Base-by-base conservation (phyloP, 257 asterid genomes). In the Nyctanthes arbortristis region DNA sequence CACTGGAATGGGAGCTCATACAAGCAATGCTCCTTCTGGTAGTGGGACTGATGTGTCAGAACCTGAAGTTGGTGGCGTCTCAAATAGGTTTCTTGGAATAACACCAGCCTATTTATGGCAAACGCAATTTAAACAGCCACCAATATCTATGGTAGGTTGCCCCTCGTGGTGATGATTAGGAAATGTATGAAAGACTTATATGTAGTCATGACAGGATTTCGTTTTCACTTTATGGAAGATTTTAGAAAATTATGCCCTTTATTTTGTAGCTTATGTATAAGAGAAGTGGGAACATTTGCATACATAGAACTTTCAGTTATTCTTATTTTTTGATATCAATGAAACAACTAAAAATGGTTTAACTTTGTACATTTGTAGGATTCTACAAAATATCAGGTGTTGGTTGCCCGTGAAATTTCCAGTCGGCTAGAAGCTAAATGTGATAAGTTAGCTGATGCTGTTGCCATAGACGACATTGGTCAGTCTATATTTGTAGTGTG, bases 11-110 rank as follows among this genome's bases (percentile, higher is more conserved):
- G 85, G 76, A 61, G 69, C 74, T 60, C 73, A 84, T 34, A 78
- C 80, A 7, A 80, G 57, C 73, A 78, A 40, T 71, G 60, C 77
- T 56, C 63, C 75, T 56, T 75, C 81, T 57, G 80, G 81, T 62
- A 80, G n/a, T n/a, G n/a, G 71, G 40, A 73, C 80, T 79, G 97
- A 93, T 80, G 74, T 87, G 37, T 80, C 93, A 59, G 98, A 93
- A 76, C 80, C 95, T 67, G 97, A 87, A 74, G 92, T 93, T 75
- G 98, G 98, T 76, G 98, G 98, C 67, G 97, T 88, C 56, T 89
- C 98, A 63, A 88, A 88, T 81, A n/a, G n/a, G n/a, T n/a, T n/a
- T n/a, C n/a, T n/a, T n/a, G n/a, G n/a, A n/a, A n/a, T n/a, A n/a
- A n/a, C n/a, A n/a, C n/a, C n/a, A n/a, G n/a, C n/a, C n/a, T n/a